Percentiles rank a stretch among this genome's conserved stretches.
phyloP scores from a whole-genome alignment of 2,329 filamentous ascomycete genomes.

The Zymoseptoria crescenta region DNA sequence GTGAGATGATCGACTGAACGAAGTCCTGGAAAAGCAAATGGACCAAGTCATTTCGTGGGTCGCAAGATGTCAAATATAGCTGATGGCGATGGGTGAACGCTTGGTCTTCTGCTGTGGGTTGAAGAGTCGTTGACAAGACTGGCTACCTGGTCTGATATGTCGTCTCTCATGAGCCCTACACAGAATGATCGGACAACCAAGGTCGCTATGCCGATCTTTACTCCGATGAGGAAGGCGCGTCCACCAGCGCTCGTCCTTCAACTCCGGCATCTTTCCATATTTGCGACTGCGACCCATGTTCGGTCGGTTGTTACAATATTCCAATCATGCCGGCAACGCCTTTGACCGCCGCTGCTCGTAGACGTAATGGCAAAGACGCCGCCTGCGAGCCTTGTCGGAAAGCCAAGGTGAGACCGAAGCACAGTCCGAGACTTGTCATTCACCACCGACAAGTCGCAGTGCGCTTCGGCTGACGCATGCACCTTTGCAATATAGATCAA shows the following conservation, averaged over 20 bases:
- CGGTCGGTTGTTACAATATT: neutral
- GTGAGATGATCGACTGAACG: neutral
- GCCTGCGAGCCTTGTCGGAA: conserved; percentile 17
- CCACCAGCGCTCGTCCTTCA: no score
- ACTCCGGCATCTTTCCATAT: neutral
- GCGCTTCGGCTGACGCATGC: neutral
- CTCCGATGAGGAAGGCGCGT: no score
- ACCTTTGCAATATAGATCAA: no score
- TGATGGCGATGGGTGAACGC: no score
- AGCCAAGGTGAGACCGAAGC: conserved; percentile 16
- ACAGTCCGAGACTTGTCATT: neutral
- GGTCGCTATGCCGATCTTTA: neutral
- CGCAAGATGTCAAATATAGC: no score
- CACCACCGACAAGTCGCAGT: neutral
- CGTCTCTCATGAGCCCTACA: neutral
- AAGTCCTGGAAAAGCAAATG: neutral
- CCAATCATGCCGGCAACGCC: neutral
- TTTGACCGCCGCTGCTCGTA: conserved; percentile 4
- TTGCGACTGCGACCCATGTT: neutral
- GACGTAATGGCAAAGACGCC: conserved; percentile 15
- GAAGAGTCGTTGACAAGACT: neutral
- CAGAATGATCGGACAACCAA: neutral
- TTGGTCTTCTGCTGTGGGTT: no score
- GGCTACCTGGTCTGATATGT: neutral
- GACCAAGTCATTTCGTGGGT: neutral